Percentiles rank a stretch among this genome's conserved stretches.
These are phyloP conservation scores for Populus deltoides DNA, from an alignment of 345 rosid species.

Conservation along the genomic window DNA sequence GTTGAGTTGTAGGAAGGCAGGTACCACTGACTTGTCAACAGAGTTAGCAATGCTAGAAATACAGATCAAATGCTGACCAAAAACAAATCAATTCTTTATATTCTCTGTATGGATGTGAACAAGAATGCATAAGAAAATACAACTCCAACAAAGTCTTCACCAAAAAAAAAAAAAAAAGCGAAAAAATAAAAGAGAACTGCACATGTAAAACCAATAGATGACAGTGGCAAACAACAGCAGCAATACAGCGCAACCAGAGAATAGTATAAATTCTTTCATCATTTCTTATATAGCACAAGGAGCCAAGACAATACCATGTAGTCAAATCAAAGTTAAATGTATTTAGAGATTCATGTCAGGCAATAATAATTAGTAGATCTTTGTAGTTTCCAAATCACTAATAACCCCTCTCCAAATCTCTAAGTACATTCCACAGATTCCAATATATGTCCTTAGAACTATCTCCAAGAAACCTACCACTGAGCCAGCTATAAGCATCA, in stretches of 20 bases:
- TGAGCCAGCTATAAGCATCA: neutral
- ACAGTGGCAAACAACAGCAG: neutral
- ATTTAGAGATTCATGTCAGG: neutral
- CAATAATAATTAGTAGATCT: neutral
- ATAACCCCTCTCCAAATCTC: neutral
- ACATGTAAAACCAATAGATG: neutral
- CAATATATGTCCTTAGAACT: neutral
- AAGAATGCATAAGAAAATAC: neutral
- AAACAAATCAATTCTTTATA: neutral
- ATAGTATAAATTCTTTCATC: neutral
- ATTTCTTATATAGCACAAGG: neutral
- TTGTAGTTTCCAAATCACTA: neutral
- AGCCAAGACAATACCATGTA: neutral
- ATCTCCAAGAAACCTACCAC: neutral
- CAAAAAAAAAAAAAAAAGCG: neutral
- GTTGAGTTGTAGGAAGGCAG: neutral
- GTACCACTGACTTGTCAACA: neutral
- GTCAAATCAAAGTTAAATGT: neutral
- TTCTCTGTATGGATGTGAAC: neutral
- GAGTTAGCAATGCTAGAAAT: neutral
- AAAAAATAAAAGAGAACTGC: neutral
- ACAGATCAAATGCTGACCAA: neutral
- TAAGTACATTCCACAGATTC: neutral
- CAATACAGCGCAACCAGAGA: neutral
- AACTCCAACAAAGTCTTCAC: neutral